Conservation (phyloP, 129 eudicot species). For the Chrysanthemum seticuspe region DNA sequence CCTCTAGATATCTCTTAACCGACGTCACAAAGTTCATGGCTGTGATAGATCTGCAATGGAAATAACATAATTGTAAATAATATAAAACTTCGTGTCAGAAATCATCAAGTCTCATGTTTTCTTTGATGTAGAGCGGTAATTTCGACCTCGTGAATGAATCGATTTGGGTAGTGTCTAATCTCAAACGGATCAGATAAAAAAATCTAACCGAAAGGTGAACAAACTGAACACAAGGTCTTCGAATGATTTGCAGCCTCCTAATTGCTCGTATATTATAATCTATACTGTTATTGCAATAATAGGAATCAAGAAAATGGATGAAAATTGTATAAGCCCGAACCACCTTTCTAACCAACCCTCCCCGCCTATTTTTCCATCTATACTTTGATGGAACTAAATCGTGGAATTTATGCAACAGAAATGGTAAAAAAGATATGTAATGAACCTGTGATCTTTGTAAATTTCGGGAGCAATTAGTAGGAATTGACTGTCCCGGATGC, state of each 20-base stretch:
- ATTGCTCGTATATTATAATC: no score
- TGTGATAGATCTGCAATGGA: constrained; percentile 72
- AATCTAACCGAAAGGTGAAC: no score
- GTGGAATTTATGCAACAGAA: background rate
- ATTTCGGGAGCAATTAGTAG: constrained; percentile 82
- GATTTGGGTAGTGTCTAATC: no score
- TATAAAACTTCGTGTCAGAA: constrained; percentile 1
- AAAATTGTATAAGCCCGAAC: no score
- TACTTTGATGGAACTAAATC: background rate
- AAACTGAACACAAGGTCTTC: no score
- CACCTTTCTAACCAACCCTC: no score
- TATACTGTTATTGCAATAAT: no score
- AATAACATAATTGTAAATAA: background rate
- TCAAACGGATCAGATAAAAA: no score
- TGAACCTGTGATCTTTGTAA: constrained; percentile 84
- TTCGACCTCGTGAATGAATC: no score
- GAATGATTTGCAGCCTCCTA: no score
- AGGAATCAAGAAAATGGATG: no score
- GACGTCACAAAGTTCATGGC: constrained; percentile 82
- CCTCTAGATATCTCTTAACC: constrained; percentile 57
- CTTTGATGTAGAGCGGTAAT: background rate
- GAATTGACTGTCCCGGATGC: constrained; percentile 87
- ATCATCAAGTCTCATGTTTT: background rate
- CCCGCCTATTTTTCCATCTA: no score
- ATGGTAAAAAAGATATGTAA: background rate